phyloP scores from a whole-genome alignment of 306 rosid species.

The Quercus agrifolia region DNA sequence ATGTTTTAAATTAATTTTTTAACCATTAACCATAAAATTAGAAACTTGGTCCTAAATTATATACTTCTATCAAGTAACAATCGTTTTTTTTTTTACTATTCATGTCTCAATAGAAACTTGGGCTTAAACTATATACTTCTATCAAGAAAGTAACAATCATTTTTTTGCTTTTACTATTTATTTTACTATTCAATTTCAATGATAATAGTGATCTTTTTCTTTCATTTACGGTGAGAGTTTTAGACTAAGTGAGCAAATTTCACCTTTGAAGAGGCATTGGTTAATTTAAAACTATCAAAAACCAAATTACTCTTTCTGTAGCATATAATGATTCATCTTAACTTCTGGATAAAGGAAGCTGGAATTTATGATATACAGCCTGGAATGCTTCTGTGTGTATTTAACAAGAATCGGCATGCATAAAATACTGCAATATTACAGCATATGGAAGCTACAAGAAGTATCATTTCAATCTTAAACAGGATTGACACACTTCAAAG shows the following conservation, averaged over 20 bases:
- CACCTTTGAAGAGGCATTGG: too few species aligned
- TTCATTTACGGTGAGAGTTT: not conserved
- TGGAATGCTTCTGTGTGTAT: not conserved
- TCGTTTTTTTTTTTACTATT: too few species aligned
- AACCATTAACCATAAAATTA: too few species aligned
- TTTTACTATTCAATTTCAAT: too few species aligned
- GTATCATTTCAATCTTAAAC: not conserved
- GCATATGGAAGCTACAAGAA: not conserved
- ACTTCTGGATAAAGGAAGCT: not conserved
- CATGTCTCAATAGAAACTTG: too few species aligned
- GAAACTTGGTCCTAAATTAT: too few species aligned
- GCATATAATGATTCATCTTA: constrained; percentile 1
- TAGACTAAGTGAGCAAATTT: not conserved
- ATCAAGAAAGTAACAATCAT: too few species aligned
- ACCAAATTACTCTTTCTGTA: not conserved
- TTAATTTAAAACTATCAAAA: not conserved
- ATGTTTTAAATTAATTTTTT: too few species aligned
- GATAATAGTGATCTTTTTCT: too few species aligned
- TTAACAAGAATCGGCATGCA: not conserved
- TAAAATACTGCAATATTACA: not conserved
- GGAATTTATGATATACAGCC: not conserved
- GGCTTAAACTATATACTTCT: too few species aligned
- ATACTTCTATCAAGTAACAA: too few species aligned
- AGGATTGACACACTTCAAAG: not conserved
- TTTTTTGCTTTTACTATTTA: too few species aligned